Evolutionary conservation across 257 asterid genomes (phyloP), one percentile per base, ranked within the genome.

Genomic region (Handroanthus guayacan): DNA sequence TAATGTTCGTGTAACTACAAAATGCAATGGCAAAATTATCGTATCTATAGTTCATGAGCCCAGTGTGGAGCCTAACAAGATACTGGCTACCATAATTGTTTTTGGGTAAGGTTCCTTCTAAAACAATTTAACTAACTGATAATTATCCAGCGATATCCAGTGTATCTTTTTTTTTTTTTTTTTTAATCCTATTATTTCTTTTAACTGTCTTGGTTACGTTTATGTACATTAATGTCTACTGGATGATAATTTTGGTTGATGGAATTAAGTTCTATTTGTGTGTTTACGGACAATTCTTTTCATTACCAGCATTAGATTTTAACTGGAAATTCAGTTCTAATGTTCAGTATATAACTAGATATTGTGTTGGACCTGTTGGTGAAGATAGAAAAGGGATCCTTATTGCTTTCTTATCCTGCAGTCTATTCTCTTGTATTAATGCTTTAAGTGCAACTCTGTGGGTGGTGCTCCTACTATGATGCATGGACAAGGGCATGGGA

Each of bases 1-100:
- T 16, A 79, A 84, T 55, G 75, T 92, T 83, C 96, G 91, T 54
- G 71, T 50, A 77, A 80, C 86, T 67, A 82, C 89, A 55, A 89
- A 84, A 45, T 90, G 88, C 83, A 80, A 58, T 67, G 83, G 89
- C 78, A 85, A 89, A 64, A 79, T 95, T 43, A 80, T 91, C 73
- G 64, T 84, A 60, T 86, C 97, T 74, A 56, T 87, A 7, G 84
- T 88, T 57, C 84, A 72, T 63, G 92, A 91, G 78, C 84, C 94
- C 77, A 83, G 52, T 81, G 69, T 87, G 81, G 97, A 86, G 82
- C 80, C 89, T 72, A 88, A 86, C 74, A 77, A 82, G 36, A 78
- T 91, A 79, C 75, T 83, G 79, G 85, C 98, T 66, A 90, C 97
- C 36, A 43, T 95, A 75, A 84, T 95, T 50, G 84, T 91, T 68